A percentile compares a stretch with the other conserved stretches of the same genome.
These are phyloP conservation scores for Pisolithus albus DNA, from an alignment of 768 basidiomycete genomes.

Conservation along the genomic window DNA sequence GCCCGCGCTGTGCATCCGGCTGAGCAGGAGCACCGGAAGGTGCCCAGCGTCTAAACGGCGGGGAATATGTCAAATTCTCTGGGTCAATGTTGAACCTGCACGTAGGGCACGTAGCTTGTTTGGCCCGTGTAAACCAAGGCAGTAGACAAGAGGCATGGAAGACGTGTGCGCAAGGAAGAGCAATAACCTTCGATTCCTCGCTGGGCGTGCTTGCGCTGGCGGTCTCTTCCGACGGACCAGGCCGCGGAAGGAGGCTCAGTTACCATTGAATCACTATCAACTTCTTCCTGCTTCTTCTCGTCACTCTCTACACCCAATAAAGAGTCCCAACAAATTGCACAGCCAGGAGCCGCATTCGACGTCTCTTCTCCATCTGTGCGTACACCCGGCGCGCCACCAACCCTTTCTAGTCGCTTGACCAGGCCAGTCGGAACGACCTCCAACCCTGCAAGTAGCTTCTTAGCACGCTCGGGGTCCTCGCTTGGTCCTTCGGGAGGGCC, in stretches of 20 bases:
- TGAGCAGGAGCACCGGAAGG: slow-evolving; percentile 5
- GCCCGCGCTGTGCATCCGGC: slow-evolving; percentile 5
- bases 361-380: slow-evolving; percentile 26
- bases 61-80: slow-evolving; percentile 53
- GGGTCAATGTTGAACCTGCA: slow-evolving; percentile 83
- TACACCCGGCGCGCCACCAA: slow-evolving; percentile 32
- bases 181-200: slow-evolving; percentile 44
- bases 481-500: slow-evolving; percentile 29
- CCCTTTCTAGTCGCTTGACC: slow-evolving; percentile 54
- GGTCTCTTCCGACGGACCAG: neutral
- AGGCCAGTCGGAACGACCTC: slow-evolving; percentile 63
- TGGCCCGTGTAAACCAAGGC: slow-evolving; percentile 77
- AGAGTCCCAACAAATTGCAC: slow-evolving; percentile 74
- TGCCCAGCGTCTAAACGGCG: slow-evolving; percentile 13
- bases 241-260: slow-evolving; percentile 14
- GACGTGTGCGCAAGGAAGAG: slow-evolving; percentile 74
- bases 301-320: slow-evolving; percentile 42
- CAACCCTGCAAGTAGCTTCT: slow-evolving; percentile 52
- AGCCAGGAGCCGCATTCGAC: slow-evolving; percentile 37
- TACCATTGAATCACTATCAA: slow-evolving; percentile 11
- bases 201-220: neutral
- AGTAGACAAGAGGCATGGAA: slow-evolving; percentile 74
- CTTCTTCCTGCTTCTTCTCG: slow-evolving; percentile 1
- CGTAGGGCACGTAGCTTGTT: slow-evolving; percentile 76
- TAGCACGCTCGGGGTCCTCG: slow-evolving; percentile 66